phyloP scores from a whole-genome alignment of 352 stramenopile species.

The Phytophthora palmivora region DNA sequence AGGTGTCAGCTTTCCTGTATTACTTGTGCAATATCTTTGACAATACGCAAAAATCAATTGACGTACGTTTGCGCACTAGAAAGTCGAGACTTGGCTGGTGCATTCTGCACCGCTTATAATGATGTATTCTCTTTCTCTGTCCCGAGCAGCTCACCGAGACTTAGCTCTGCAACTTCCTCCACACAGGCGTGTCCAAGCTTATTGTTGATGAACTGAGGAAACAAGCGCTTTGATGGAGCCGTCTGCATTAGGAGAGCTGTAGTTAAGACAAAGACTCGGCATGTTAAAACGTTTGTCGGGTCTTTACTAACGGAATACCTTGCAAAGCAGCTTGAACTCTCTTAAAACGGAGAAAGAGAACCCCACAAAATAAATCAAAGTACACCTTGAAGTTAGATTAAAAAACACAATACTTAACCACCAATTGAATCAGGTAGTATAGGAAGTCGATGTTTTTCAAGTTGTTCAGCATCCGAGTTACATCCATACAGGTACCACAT shows the following conservation, averaged over 20 bases:
- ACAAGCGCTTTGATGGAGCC: background rate
- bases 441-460: background rate
- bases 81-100: too few species aligned
- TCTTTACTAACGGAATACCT: background rate
- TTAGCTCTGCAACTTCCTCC: background rate
- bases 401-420: background rate
- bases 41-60: too few species aligned
- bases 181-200: background rate
- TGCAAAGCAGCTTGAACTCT: background rate
- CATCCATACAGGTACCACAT: slow-evolving; percentile 1
- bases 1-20: too few species aligned
- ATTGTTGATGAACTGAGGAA: background rate
- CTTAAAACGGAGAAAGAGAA: background rate
- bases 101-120: too few species aligned
- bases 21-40: too few species aligned
- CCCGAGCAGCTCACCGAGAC: too few species aligned
- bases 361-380: too few species aligned
- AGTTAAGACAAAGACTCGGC: background rate
- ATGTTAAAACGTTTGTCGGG: background rate
- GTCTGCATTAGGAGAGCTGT: too few species aligned
- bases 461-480: too few species aligned
- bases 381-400: background rate
- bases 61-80: too few species aligned
- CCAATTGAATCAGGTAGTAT: background rate
- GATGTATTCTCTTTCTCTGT: too few species aligned